Base-by-base conservation (phyloP, 257 asterid genomes). In the Verbena officinalis region DNA sequence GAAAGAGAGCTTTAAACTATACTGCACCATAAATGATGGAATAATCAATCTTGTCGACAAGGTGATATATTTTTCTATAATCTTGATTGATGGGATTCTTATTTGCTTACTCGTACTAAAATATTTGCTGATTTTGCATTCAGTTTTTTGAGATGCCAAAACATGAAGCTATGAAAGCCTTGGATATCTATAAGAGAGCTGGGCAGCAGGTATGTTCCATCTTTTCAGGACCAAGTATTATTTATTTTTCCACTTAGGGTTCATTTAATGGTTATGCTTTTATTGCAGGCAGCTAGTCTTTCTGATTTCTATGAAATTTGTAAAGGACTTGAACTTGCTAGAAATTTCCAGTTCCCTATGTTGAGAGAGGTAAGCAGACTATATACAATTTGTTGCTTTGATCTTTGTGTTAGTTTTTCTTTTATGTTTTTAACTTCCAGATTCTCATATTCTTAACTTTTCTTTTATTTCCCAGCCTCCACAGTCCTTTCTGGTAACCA, bases 81-180 rank as follows among this genome's bases (percentile, higher is more conserved):
- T 51, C 17, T 56, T 16, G 16, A 39, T 36, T 14, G 24, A 49
- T 55, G n/a, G 36, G 14, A 31, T 49, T 72, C 57, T 14, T 44
- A 43, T 64, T 59, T 43, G 58, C 68, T 40, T 55, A 57, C 13
- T 50, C 31, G 21, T 36, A 10, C 46, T 43, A 53, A 65, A 51
- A 31, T 68, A 59, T 42, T 42, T 42, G 16, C 73, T 70, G 59
- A 56, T 68, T 68, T 55, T 68, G 69, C 49, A n/a, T 81, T 70
- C 89, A 89, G 98, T 93, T 93, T 78, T 93, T 93, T 73, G 97
- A 89, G 91, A 93, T 93, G 98, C 91, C 96, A 44, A 85, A 91
- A 67, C 98, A 93, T 71, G 98, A 93, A 79, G 98, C 98, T 34
- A 70, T 87, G 30, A 87, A 85, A 56, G 93, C 98, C 73, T 88